Base-by-base conservation (phyloP, 1,139 yeast species). In the Zygoascus hellenicus region DNA sequence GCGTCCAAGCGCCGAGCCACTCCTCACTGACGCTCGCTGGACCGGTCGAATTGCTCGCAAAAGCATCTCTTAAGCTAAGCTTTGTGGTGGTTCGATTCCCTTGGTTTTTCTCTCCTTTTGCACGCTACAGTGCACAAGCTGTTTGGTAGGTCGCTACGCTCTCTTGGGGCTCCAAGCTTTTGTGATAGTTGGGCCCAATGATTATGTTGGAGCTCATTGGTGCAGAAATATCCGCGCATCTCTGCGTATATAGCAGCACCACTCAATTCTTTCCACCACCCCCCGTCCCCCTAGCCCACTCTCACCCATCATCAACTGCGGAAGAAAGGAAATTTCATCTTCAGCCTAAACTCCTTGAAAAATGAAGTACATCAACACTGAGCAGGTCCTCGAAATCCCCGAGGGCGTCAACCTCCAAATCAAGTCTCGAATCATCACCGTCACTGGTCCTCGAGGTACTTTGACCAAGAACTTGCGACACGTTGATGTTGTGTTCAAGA, bases 391-490 rank as follows among this genome's bases (percentile, higher is more conserved):
- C 69, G 87, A 78, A 57, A 76, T 94, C 74, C 98, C 98, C 74
- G 96, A 86, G 75, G 96, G 87, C 66, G 98, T 94, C 60, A 78
- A 83, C 66, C 86, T 92, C 65, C 75, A 76, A 70, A 90, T 94
- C 81, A 87, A 89, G 75, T 81, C 98, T 74, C 88, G 98, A 80
- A 66, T 70, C 67, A 75, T 94, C 72, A 83, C 80, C 65, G 98
- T 94, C 63, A 80, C 84, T 65, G 99, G 99, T 65, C 98, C 99
- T 79, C 92, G 98, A 80, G 99, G 99, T 76, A 78, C 80, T 62
- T 80, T 94, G 71, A 71, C 74, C 78, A 92, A 92, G 83, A 78
- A 84, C 80, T 80, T 94, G 70, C 83, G 84, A 72, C 99, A 94
- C 79, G 82, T 92, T 66, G 86, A 92, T 72, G 96, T 94, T 66